These are phyloP conservation scores for Funneliformis mosseae DNA, from an alignment of 192 early-diverging fungal genomes.

Conservation along the genomic window DNA sequence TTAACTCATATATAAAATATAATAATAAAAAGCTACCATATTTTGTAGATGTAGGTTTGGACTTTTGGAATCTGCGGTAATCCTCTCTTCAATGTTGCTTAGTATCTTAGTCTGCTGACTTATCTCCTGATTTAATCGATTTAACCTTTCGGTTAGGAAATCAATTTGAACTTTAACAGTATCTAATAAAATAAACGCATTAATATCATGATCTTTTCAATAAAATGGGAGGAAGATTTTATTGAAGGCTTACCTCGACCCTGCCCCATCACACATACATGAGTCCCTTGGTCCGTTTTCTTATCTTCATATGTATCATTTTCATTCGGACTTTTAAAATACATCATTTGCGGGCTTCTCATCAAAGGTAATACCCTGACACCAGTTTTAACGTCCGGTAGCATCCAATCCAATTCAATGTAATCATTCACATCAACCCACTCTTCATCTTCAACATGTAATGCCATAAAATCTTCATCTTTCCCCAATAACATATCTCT, in stretches of 20 bases:
- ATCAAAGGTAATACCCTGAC: slow-evolving; percentile 59
- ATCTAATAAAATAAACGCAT: slow-evolving; percentile 39
- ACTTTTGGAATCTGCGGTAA: slow-evolving; percentile 44
- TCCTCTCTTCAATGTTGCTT: slow-evolving; percentile 52
- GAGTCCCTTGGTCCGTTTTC: slow-evolving; percentile 41
- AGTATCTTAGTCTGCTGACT: slow-evolving; percentile 53
- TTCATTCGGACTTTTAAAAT: slow-evolving; percentile 44
- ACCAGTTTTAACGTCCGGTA: slow-evolving; percentile 39
- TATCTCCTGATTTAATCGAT: slow-evolving; percentile 62
- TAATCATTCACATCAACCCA: slow-evolving; percentile 62
- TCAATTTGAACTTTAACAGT: slow-evolving; percentile 58
- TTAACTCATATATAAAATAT: neutral
- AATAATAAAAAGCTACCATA: slow-evolving; percentile 37
- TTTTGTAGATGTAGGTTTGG: slow-evolving; percentile 42
- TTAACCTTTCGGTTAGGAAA: slow-evolving; percentile 54
- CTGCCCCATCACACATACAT: slow-evolving; percentile 46
- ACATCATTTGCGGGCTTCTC: slow-evolving; percentile 60
- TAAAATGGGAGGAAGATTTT: neutral
- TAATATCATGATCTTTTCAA: neutral
- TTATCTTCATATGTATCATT: slow-evolving; percentile 42
- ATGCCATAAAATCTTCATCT: slow-evolving; percentile 35
- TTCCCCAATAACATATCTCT: neutral
- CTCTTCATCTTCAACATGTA: slow-evolving; percentile 23
- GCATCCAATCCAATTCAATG: slow-evolving; percentile 44
- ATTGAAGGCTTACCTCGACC: slow-evolving; percentile 38